These are phyloP conservation scores for Agastache rugosa DNA, from an alignment of 257 asterid species.

Conservation along the genomic window DNA sequence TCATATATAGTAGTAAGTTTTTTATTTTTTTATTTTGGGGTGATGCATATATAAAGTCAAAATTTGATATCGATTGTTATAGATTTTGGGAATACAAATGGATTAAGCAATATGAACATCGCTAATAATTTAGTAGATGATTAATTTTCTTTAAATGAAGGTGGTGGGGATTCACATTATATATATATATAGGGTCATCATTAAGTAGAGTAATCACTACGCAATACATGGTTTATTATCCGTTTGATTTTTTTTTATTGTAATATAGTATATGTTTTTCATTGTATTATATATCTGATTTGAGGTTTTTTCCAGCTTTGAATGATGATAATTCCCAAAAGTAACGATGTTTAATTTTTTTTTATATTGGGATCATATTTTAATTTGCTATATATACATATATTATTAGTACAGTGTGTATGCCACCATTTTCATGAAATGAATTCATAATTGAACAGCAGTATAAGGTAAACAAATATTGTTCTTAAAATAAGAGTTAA, in stretches of 20 bases:
- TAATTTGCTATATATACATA: not conserved
- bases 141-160: slow-evolving; percentile 9
- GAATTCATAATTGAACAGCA: not conserved
- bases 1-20: not conserved
- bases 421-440: no score
- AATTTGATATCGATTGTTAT: slow-evolving; percentile 11
- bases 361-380: no score
- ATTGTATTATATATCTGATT: not conserved
- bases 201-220: slow-evolving; percentile 37
- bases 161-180: slow-evolving; percentile 35
- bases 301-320: not conserved
- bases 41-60: slow-evolving; percentile 35
- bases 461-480: not conserved
- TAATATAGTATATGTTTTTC: no score
- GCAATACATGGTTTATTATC: slow-evolving; percentile 1
- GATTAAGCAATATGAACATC: slow-evolving; percentile 25
- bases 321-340: not conserved
- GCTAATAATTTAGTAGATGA: not conserved
- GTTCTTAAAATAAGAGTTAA: not conserved
- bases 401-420: not conserved
- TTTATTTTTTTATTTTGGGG: not conserved
- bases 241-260: not conserved
- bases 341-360: not conserved
- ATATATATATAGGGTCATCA: slow-evolving; percentile 30
- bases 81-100: slow-evolving; percentile 36